Conservation (phyloP, 352 stramenopile species). For the Phytophthora podocarpi region DNA sequence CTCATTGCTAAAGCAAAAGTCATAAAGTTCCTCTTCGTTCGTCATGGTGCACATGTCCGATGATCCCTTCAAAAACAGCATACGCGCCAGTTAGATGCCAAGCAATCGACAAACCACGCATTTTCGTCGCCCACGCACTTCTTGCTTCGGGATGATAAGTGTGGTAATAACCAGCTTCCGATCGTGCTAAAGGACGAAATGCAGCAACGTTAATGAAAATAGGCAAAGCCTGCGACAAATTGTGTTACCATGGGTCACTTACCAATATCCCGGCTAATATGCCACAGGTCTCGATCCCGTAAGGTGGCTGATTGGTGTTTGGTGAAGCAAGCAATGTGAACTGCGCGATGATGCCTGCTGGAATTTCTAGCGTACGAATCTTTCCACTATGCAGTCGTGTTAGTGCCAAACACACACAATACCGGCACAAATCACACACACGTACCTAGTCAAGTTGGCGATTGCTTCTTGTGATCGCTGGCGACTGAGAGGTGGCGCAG, state of each 20-base stretch:
- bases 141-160: slow-evolving; percentile 89
- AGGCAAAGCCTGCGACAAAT: neutral
- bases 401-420: slow-evolving; percentile 7
- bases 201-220: neutral
- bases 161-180: slow-evolving; percentile 74
- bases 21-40: slow-evolving; percentile 89
- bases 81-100: neutral
- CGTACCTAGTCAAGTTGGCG: slow-evolving; percentile 62
- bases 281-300: slow-evolving; percentile 92
- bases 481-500: slow-evolving; percentile 42
- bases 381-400: slow-evolving; percentile 44
- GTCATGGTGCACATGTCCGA: slow-evolving; percentile 89
- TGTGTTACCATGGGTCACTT: neutral
- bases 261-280: slow-evolving; percentile 86
- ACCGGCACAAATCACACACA: neutral
- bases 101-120: neutral
- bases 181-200: slow-evolving; percentile 42
- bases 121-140: slow-evolving; percentile 38
- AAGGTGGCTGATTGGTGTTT: slow-evolving; percentile 73
- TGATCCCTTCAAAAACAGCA: slow-evolving; percentile 54
- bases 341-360: slow-evolving; percentile 66
- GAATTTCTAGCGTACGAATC: slow-evolving; percentile 73
- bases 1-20: slow-evolving; percentile 86
- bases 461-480: slow-evolving; percentile 67
- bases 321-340: slow-evolving; percentile 82